Evolutionary conservation across 768 basidiomycete species (phyloP), one percentile per base, ranked within the genome.

Genomic region (Lentinula detonsa): DNA sequence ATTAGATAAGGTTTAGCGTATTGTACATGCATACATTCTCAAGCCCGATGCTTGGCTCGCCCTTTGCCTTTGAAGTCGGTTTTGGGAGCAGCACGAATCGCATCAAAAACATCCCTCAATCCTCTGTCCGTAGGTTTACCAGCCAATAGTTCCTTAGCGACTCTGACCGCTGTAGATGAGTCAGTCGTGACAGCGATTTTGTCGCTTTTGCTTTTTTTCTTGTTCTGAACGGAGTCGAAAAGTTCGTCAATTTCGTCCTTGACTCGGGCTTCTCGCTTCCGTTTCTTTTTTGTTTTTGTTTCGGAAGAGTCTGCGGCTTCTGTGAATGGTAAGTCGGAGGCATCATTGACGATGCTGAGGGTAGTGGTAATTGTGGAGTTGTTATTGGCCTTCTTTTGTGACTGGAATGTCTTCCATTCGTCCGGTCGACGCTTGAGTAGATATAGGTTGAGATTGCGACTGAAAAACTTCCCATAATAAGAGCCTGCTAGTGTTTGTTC

Each of bases 391-490:
- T 42, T 51, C 23, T 42, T 60, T 9, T 40, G 78, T 3, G 86
- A 77, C 68, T 95, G 90, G 65, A 85, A 68, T 50, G 80, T 81
- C 65, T 85, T 85, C 96, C 96, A 99, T 57, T 93, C 89, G 3
- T 91, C 86, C 3, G 92, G 89, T 55, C 85, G 80, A 49, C 92
- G 85, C 65, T 86, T 82, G 5, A 95, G 80, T 23, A 98, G 74
- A 66, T 90, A 81, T 6, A 98, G 72, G 63, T 91, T 88, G 62
- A 96, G 76, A 66, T 85, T 88, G 42, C 88, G 81, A 28, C 84
- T 84, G 65, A 98, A 94, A 77, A 85, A 97, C 70, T 90, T 91
- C 28, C 94, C 96, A 66, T 88, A 96, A 69, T 83, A 88, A 0
- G 91, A 93, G 9, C 78, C 86, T 0, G 86, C 84, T 13, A 98